Base-by-base conservation (phyloP, 208 protist species). In the Leishmania martiniquensis region DNA sequence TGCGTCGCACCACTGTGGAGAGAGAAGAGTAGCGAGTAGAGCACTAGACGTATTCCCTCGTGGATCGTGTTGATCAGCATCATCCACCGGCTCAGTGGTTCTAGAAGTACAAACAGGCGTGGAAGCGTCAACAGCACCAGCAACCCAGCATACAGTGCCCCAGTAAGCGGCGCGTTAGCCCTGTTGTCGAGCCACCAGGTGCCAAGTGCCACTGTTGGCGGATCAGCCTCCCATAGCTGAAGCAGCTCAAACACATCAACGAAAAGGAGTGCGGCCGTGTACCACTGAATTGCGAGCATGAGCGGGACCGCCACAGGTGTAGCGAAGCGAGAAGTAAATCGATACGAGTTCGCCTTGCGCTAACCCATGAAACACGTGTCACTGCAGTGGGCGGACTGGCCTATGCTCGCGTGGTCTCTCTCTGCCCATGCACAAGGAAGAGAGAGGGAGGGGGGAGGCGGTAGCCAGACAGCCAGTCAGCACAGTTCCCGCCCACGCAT, bases 21-120 rank as follows among this genome's bases (percentile, higher is more conserved):
- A 25, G 59, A 66, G 71, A 92, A 92, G 9, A 92, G 79, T 29
- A 67, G 51, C 15, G 82, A 76, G 68, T 85, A 90, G 4, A 92
- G 62, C 32, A 88, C 29, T 5, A 94, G 59, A 5, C 90, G 88
- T 12, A 91, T 15, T 10, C 75, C 69, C 59, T 94, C 87, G 47
- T 86, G 72, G 25, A 86, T 68, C 1, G 88, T 85, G 47, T 87
- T 82, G 45, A 87, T 59, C 73, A 94, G 70, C 52, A 91, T 55
- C 12, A 89, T 34, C 88, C 88, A 94, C 25, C 84, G 90, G 67
- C 85, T 91, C 4, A 94, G 77, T 4, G 88, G 87, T 57, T 94
- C 83, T 7, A 87, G 59, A 25, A 89, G n/a, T 3, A 92, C 83
- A 57, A 91, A 86, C 0, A 89, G 22, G 49, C 85, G 85, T 39